Percentiles rank a stretch among this genome's conserved stretches.
Evolutionary conservation across 1,284 basidiomycete genomes (phyloP).

Genomic region (Naganishia albida): DNA sequence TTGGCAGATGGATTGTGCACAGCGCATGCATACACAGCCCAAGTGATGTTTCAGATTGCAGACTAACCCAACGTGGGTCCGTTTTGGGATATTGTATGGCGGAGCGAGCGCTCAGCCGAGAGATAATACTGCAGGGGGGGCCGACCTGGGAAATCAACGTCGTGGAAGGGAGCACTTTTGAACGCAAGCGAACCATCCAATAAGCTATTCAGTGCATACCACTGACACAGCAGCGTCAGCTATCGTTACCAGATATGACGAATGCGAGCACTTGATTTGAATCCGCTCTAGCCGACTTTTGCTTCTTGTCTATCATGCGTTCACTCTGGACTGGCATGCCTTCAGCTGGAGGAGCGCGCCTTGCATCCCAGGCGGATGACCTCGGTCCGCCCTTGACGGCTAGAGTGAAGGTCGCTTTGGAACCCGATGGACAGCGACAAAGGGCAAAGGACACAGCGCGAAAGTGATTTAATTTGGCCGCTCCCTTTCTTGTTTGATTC

Average conservation of each 20-base stretch:
- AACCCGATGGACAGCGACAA: background rate
- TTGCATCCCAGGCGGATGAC: background rate
- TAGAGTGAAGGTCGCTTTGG: background rate
- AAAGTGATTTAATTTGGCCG: background rate
- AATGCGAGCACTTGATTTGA: background rate
- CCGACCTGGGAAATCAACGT: too few relatives aligned
- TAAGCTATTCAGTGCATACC: too few relatives aligned
- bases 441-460: slow-evolving; percentile 6
- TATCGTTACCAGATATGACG: slow-evolving; percentile 5
- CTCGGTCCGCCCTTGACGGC: background rate
- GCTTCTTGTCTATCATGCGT: background rate
- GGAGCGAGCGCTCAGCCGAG: too few relatives aligned
- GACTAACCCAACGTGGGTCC: background rate
- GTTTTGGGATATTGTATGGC: background rate
- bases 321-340: background rate
- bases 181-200: too few relatives aligned
- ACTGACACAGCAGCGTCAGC: slow-evolving; percentile 8
- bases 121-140: too few relatives aligned
- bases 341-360: background rate
- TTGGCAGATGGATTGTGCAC: too few relatives aligned
- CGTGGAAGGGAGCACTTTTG: too few relatives aligned
- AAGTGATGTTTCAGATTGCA: slow-evolving; percentile 4
- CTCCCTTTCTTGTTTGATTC: slow-evolving; percentile 19
- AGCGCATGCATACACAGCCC: slow-evolving; percentile 5
- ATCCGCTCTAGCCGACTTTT: background rate